Percentiles rank a stretch among this genome's conserved stretches.
Conservation (phyloP, 2,329 filamentous ascomycete species). For the Phialophora verrucosa region DNA sequence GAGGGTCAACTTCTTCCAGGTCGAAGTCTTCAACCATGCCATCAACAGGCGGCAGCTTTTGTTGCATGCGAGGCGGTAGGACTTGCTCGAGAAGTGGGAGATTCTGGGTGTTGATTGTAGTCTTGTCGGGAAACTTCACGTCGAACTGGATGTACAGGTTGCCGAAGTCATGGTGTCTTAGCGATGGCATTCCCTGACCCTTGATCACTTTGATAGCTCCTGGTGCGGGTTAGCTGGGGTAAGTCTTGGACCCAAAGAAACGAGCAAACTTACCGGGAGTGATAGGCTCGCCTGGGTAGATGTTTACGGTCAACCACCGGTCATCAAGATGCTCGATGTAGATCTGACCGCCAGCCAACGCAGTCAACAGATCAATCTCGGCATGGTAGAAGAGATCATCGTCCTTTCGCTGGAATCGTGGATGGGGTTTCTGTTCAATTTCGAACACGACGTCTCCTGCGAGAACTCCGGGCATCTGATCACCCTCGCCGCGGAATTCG, state of each 20-base stretch:
- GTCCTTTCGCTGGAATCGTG: slow-evolving; percentile 92
- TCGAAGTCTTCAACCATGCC: slow-evolving; percentile 90
- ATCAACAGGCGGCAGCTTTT: slow-evolving; percentile 74
- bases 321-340: slow-evolving; percentile 97
- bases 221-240: slow-evolving; percentile 47
- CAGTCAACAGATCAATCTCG: slow-evolving; percentile 94
- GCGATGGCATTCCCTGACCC: slow-evolving; percentile 96
- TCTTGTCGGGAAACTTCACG: slow-evolving; percentile 91
- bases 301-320: slow-evolving; percentile 91
- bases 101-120: slow-evolving; percentile 62
- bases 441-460: slow-evolving; percentile 97
- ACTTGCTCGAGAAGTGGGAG: slow-evolving; percentile 82
- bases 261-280: slow-evolving; percentile 71
- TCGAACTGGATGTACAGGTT: slow-evolving; percentile 98
- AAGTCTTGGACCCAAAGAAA: not conserved
- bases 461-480: slow-evolving; percentile 90
- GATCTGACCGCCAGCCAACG: slow-evolving; percentile 87
- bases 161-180: slow-evolving; percentile 90
- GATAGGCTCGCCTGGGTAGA: slow-evolving; percentile 93
- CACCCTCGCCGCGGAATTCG: slow-evolving; percentile 95
- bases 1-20: slow-evolving; percentile 81
- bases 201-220: slow-evolving; percentile 91
- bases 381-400: slow-evolving; percentile 95
- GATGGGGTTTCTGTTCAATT: slow-evolving; percentile 98
- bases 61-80: slow-evolving; percentile 73